phyloP scores from a whole-genome alignment of 164 flowering plant genomes.

The Paratinospora sagittata region DNA sequence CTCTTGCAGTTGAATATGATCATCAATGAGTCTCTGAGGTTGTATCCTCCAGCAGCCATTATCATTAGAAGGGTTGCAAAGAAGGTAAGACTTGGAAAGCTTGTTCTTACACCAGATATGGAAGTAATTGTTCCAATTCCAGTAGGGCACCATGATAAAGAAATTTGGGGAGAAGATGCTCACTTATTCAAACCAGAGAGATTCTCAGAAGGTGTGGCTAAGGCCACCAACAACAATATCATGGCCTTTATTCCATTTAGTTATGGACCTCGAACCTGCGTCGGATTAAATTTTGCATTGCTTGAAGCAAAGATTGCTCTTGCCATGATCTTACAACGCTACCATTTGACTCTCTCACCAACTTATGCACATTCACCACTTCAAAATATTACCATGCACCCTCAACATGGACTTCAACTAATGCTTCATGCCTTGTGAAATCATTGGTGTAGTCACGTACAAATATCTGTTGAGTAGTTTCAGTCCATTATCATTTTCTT shows the following conservation, averaged over 20 bases:
- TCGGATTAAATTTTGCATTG: constrained; percentile 31
- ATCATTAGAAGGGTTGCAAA: constrained; percentile 12
- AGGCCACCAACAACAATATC: constrained; percentile 20
- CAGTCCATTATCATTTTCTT: no score
- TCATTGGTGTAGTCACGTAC: no score
- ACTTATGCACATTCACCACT: constrained; percentile 8
- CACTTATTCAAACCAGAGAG: constrained; percentile 48
- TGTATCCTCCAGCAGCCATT: constrained; percentile 27
- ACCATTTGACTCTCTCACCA: constrained; percentile 26
- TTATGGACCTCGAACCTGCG: constrained; percentile 37
- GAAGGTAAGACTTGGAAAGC: constrained; percentile 22
- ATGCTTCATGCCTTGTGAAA: constrained; percentile 6
- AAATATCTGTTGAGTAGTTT: no score
- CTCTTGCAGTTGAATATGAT: constrained; percentile 37
- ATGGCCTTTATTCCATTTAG: constrained; percentile 39
- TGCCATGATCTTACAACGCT: constrained; percentile 37
- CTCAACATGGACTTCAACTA: constrained; percentile 7
- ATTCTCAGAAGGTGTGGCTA: constrained; percentile 40
- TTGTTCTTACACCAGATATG: constrained; percentile 19
- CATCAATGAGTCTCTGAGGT: constrained; percentile 36
- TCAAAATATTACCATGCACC: not conserved
- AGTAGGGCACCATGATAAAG: constrained; percentile 30
- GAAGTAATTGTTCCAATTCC: constrained; percentile 20
- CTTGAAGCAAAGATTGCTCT: constrained; percentile 34
- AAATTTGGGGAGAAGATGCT: constrained; percentile 42